A percentile compares a stretch with the other conserved stretches of the same genome.
Conservation (phyloP, 257 asterid genomes). For the Oldenlandia corymbosa region DNA sequence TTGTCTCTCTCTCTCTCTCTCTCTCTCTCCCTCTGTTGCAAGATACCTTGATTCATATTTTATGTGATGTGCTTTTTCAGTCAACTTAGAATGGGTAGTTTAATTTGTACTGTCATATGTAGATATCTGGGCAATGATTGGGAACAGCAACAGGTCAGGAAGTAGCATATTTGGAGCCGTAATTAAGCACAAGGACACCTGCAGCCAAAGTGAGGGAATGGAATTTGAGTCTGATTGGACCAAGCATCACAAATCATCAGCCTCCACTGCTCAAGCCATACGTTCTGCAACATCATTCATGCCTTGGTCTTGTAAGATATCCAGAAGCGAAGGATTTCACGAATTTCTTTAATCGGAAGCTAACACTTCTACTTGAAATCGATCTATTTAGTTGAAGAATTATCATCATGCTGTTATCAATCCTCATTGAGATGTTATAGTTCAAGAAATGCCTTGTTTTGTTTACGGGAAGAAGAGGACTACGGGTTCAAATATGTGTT, state of each 20-base stretch:
- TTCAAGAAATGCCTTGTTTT: slow-evolving; percentile 38
- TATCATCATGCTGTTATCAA: slow-evolving; percentile 5
- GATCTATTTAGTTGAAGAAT: slow-evolving; percentile 1
- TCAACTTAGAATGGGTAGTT: slow-evolving; percentile 1
- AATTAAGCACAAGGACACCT: slow-evolving; percentile 22
- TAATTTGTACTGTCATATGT: slow-evolving; percentile 10
- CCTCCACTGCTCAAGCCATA: slow-evolving; percentile 46
- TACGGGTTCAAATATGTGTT: slow-evolving; percentile 40
- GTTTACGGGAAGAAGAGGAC: slow-evolving; percentile 32
- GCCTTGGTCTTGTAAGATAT: slow-evolving; percentile 73
- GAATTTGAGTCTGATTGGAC: slow-evolving; percentile 54
- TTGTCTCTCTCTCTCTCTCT: not conserved
- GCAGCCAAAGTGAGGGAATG: slow-evolving; percentile 44
- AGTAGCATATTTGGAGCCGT: slow-evolving; percentile 16
- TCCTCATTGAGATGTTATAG: slow-evolving; percentile 15
- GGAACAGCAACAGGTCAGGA: slow-evolving; percentile 24
- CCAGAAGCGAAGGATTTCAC: slow-evolving; percentile 58
- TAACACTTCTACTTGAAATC: slow-evolving; percentile 14
- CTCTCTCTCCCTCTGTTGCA: not conserved
- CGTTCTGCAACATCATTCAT: slow-evolving; percentile 48
- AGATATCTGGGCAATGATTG: slow-evolving; percentile 50
- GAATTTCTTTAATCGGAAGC: slow-evolving; percentile 45
- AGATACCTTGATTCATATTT: not conserved
- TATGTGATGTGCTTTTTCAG: slow-evolving; percentile 4
- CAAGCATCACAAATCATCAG: slow-evolving; percentile 39